These are phyloP conservation scores for Didymellaceae sp. DNA, from an alignment of 2,329 filamentous ascomycete species.

Conservation along the genomic window DNA sequence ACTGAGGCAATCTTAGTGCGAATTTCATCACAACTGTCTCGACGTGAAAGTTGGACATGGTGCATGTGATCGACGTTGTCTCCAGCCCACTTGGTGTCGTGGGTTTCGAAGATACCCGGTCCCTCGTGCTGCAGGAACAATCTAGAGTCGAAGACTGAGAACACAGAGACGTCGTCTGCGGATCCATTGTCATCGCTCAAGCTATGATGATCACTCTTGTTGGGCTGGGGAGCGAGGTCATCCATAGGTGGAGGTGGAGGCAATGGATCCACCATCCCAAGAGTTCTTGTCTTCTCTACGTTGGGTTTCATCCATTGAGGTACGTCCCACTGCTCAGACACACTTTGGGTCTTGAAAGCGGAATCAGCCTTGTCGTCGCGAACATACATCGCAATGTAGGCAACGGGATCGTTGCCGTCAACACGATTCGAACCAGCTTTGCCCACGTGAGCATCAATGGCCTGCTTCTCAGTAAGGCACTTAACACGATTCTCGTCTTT, in stretches of 20 bases:
- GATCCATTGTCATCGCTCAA: too few species aligned
- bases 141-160: conserved; percentile 44
- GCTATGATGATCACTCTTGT: too few species aligned
- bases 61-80: conserved; percentile 22
- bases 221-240: too few species aligned
- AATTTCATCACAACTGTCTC: conserved; percentile 38
- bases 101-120: conserved; percentile 46
- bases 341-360: conserved; percentile 50
- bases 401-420: conserved; percentile 56
- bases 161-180: conserved; percentile 26
- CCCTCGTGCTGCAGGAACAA: conserved; percentile 46
- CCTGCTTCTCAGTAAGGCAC: conserved; percentile 63
- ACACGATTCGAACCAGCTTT: conserved; percentile 47
- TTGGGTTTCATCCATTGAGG: conserved; percentile 48
- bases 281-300: conserved; percentile 32
- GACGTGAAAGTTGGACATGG: conserved; percentile 31
- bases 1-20: conserved; percentile 37
- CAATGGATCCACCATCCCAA: conserved; percentile 20
- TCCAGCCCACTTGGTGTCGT: conserved; percentile 33
- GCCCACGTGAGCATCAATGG: conserved; percentile 60
- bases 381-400: conserved; percentile 64
- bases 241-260: conserved; percentile 19
- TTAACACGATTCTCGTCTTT: conserved; percentile 61
- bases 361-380: conserved; percentile 55
- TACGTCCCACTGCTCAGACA: conserved; percentile 56